Evolutionary conservation across 2,329 filamentous ascomycete species (phyloP).

Genomic region (Aspergillus sp.): DNA sequence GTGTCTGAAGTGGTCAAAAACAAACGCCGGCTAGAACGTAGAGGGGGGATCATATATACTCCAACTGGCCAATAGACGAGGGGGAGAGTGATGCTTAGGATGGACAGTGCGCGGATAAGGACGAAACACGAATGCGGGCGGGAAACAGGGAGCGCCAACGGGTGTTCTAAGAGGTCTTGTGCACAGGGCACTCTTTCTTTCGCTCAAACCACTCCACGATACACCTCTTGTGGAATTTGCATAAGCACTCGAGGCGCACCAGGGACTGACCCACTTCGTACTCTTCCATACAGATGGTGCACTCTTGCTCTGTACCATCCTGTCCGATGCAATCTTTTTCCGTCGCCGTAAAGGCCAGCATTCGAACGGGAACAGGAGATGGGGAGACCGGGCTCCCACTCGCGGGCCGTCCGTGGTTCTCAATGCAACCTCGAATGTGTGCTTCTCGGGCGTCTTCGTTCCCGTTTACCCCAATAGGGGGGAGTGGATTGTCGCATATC

Average conservation of each 20-base stretch:
- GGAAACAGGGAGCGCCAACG: neutral
- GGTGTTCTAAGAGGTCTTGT: slow-evolving; percentile 48
- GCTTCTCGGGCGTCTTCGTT: slow-evolving; percentile 48
- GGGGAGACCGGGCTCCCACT: slow-evolving; percentile 27
- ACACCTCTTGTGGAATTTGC: slow-evolving; percentile 66
- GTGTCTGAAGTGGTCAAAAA: neutral
- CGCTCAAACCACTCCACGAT: slow-evolving; percentile 65
- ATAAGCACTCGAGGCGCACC: slow-evolving; percentile 65
- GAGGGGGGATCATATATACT: slow-evolving; percentile 10
- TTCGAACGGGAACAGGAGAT: slow-evolving; percentile 36
- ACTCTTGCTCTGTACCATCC: slow-evolving; percentile 60
- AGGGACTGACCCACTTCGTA: slow-evolving; percentile 64
- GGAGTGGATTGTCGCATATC: slow-evolving; percentile 48
- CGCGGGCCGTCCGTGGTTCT: slow-evolving; percentile 34
- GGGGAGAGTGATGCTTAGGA: neutral
- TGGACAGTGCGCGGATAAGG: neutral
- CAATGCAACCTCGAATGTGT: slow-evolving; percentile 52
- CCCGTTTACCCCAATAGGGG: slow-evolving; percentile 41
- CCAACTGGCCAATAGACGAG: slow-evolving; percentile 1
- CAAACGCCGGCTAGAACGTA: slow-evolving; percentile 18
- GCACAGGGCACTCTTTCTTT: slow-evolving; percentile 64
- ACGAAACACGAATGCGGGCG: neutral
- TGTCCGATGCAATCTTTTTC: slow-evolving; percentile 66
- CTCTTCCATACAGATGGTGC: slow-evolving; percentile 68
- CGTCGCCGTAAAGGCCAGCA: slow-evolving; percentile 59